A percentile compares a stretch with the other conserved stretches of the same genome.
These are phyloP conservation scores for Litsea cubeba DNA, from an alignment of 164 flowering plant species.

Conservation along the genomic window DNA sequence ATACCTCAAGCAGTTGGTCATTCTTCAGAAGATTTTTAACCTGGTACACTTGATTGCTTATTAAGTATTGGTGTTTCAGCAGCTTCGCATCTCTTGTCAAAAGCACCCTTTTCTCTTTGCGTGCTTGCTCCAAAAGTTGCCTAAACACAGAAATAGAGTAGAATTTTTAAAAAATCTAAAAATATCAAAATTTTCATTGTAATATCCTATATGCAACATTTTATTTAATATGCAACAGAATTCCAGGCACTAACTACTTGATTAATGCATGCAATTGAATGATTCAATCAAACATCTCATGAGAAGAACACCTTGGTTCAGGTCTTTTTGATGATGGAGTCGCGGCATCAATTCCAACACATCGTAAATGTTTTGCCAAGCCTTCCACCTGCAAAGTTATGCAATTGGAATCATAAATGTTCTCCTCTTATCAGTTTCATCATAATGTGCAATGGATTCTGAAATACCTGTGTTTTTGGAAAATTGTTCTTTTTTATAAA, in stretches of 20 bases:
- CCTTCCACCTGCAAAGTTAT: constrained; percentile 65
- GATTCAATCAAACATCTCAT: neutral
- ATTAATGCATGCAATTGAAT: neutral
- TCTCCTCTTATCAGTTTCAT: neutral
- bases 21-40: constrained; percentile 84
- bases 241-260: neutral
- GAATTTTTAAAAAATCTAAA: neutral
- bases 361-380: constrained; percentile 82
- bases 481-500: neutral
- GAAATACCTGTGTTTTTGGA: neutral
- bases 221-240: neutral
- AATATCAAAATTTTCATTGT: too few species aligned
- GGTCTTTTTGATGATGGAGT: constrained; percentile 67
- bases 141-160: constrained; percentile 28
- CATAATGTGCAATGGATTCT: neutral
- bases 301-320: constrained; percentile 58
- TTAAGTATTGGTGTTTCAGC: constrained; percentile 65
- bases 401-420: constrained; percentile 2
- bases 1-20: constrained; percentile 92
- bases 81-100: constrained; percentile 90
- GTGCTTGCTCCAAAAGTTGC: constrained; percentile 70
- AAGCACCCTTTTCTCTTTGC: constrained; percentile 78
- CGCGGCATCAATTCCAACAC: constrained; percentile 97
- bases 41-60: constrained; percentile 67
- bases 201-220: too few species aligned